phyloP scores from a whole-genome alignment of 192 early-diverging fungal species.

The Podila verticillata region DNA sequence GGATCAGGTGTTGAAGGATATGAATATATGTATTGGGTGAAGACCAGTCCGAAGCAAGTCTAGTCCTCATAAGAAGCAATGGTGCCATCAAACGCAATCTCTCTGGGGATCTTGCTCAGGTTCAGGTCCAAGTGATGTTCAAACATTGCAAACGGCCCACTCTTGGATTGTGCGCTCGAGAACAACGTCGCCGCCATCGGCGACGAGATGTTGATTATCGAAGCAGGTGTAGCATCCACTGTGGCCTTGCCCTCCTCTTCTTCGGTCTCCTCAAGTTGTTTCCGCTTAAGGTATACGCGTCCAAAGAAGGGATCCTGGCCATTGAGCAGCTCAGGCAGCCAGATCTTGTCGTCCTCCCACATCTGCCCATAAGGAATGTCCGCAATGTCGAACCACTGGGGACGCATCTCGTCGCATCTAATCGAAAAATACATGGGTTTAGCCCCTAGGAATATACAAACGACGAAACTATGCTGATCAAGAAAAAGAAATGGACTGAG shows the following conservation, averaged over 20 bases:
- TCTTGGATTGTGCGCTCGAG: constrained; percentile 22
- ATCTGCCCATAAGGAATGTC: constrained; percentile 72
- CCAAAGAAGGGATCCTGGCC: constrained; percentile 44
- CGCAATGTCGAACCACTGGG: constrained; percentile 70
- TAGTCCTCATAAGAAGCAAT: constrained; percentile 32
- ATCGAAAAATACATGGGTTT: too few relatives aligned
- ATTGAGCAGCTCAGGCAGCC: constrained; percentile 65
- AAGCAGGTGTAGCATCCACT: neutral
- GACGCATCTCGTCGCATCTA: constrained; percentile 79
- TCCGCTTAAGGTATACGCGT: constrained; percentile 37
- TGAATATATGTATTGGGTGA: too few relatives aligned
- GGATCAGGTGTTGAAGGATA: too few relatives aligned
- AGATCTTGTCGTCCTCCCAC: constrained; percentile 77
- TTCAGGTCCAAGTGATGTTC: constrained; percentile 16
- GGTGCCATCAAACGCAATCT: constrained; percentile 31
- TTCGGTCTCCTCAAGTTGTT: neutral
- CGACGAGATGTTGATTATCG: constrained; percentile 6
- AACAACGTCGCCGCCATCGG: constrained; percentile 30
- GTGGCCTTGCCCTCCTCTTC: neutral
- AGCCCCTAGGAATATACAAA: too few relatives aligned
- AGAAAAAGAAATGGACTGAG: too few relatives aligned
- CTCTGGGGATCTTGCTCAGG: constrained; percentile 9
- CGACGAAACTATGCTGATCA: too few relatives aligned
- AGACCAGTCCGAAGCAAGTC: too few relatives aligned
- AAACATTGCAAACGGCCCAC: constrained; percentile 31